Percentiles rank a stretch among this genome's conserved stretches.
Conservation (phyloP, 169 alveolate genomes). For the Eimeria tenella region DNA sequence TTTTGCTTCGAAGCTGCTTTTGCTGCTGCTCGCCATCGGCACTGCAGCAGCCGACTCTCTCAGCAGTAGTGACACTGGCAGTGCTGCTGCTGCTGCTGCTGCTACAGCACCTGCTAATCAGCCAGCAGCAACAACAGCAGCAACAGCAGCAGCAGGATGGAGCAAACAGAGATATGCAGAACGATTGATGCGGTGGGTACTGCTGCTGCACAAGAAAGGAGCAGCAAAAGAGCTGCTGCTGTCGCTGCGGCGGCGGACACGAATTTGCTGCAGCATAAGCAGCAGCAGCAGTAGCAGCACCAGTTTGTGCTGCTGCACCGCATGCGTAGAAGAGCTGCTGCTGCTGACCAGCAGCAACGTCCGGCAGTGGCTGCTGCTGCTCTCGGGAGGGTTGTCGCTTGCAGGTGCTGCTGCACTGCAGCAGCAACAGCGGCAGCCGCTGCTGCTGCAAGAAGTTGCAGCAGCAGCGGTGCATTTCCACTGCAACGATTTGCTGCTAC, state of each 20-base stretch:
- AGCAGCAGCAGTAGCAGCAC: neutral
- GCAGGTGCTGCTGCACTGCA: constrained; percentile 34
- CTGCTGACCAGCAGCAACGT: constrained; percentile 19
- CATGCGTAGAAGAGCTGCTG: constrained; percentile 20
- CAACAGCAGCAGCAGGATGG: constrained; percentile 20
- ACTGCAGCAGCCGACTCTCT: constrained; percentile 34
- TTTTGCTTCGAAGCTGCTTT: neutral
- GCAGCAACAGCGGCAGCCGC: constrained; percentile 29
- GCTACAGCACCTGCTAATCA: neutral
- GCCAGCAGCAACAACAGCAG: neutral
- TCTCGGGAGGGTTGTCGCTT: constrained; percentile 23
- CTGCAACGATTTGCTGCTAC: constrained; percentile 15
- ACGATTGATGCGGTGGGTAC: neutral
- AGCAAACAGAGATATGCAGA: neutral
- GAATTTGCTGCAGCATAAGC: neutral
- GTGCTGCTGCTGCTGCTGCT: constrained; percentile 6
- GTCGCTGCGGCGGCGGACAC: neutral
- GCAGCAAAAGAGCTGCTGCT: constrained; percentile 12
- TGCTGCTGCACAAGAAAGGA: neutral
- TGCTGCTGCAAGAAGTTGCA: neutral
- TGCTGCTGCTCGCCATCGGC: constrained; percentile 42
- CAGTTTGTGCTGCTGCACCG: constrained; percentile 6
- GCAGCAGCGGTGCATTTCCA: constrained; percentile 6
- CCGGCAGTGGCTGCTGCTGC: constrained; percentile 57
- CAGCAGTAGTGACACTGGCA: neutral